Evolutionary conservation across 2,329 filamentous ascomycete genomes (phyloP).

Genomic region (Calonectria leucothoes): DNA sequence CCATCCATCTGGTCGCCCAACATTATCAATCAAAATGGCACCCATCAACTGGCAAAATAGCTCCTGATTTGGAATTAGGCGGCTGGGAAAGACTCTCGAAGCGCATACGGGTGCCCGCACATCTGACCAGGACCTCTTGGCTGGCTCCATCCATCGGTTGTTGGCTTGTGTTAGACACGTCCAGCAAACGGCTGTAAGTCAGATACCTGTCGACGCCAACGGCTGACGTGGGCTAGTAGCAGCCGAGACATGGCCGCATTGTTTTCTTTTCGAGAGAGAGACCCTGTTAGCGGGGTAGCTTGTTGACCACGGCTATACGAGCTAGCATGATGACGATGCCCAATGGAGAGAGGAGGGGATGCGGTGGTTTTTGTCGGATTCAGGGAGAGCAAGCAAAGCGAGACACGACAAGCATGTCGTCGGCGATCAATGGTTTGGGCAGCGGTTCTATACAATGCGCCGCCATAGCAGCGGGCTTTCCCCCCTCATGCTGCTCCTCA

Average conservation of each 20-base stretch:
- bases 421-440: not conserved
- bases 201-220: slow-evolving; percentile 9
- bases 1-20: not conserved
- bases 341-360: not conserved
- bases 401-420: not conserved
- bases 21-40: not conserved
- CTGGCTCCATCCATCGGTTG: not conserved
- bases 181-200: slow-evolving; percentile 11
- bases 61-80: not conserved
- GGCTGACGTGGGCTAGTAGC: slow-evolving; percentile 21
- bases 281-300: not conserved
- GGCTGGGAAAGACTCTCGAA: not conserved
- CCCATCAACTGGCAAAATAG: not conserved
- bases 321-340: not conserved
- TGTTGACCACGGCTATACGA: not conserved
- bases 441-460: not conserved
- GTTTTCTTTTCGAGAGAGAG: not conserved
- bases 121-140: not conserved
- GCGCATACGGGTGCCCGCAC: not conserved
- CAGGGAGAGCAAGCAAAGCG: too few species aligned
- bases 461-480: not conserved
- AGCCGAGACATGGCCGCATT: not conserved
- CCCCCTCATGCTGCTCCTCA: not conserved
- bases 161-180: not conserved
- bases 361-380: not conserved